Percentiles rank a stretch among this genome's conserved stretches.
Conservation (phyloP, 352 stramenopile genomes). For the Thalassiosira hispida region DNA sequence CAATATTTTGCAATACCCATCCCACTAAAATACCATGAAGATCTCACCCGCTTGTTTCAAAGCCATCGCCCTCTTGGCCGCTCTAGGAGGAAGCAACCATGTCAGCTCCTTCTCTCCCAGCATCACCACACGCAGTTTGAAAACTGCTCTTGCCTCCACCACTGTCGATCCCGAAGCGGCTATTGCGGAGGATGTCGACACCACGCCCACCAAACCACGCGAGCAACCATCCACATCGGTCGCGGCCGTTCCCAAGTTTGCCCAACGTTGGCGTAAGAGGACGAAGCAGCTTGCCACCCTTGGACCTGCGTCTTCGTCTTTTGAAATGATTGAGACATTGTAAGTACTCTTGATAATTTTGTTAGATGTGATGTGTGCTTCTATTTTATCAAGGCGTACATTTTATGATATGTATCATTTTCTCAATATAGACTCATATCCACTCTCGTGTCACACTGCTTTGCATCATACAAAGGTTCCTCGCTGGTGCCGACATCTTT, state of each 20-base stretch:
- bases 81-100: conserved; percentile 13
- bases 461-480: no score
- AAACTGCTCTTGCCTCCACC: conserved; percentile 18
- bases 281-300: conserved; percentile 88
- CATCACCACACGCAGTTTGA: conserved; percentile 3
- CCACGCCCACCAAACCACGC: conserved; percentile 7
- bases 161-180: conserved; percentile 5
- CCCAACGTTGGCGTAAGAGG: conserved; percentile 82
- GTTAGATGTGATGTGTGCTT: no score
- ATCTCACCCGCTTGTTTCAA: conserved; percentile 19
- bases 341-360: no score
- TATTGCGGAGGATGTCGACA: conserved; percentile 1
- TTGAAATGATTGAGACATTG: conserved; percentile 89
- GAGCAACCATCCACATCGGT: conserved; percentile 56
- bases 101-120: conserved; percentile 27
- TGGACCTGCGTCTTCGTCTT: conserved; percentile 82
- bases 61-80: conserved; percentile 24
- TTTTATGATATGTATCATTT: no score
- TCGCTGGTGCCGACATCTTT: conserved; percentile 89
- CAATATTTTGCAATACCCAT: background rate
- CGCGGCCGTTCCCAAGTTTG: conserved; percentile 64
- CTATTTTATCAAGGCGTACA: no score
- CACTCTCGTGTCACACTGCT: no score
- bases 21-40: conserved; percentile 28
- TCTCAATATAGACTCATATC: no score